Base-by-base conservation (phyloP, 257 asterid species). In the Solanum tarapatanum region DNA sequence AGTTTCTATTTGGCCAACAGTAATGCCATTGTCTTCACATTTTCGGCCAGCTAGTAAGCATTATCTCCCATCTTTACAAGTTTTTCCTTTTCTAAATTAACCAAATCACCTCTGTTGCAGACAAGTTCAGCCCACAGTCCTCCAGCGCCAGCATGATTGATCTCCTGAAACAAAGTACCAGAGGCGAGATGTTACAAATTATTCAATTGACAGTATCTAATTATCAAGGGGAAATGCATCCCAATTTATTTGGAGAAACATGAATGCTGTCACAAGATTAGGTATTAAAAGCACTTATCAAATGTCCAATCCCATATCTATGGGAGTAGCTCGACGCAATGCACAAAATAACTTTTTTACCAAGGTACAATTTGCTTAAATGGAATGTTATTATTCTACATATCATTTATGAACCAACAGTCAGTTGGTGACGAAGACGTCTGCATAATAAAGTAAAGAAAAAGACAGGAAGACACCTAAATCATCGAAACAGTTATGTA, bases 71-170 rank as follows among this genome's bases (percentile, higher is more conserved):
- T 48, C 36, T 79, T 79, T 43, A 11, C 39, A 26, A 17, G 16
- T 10, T 26, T 80, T 45, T 43, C 39, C 41, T 80, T 79, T 26
- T 79, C 39, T 43, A 79, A 43, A 43, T 26, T 32, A 79, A 43
- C 66, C 88, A 82, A 88, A 30, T 66, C 83, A 97, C 99, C 99
- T 93, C 98, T 91, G 92, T 97, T 97, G 92, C 92, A 93, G 72
- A 97, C 98, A 83, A 97, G 96, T 91, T 97, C 99, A 3, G 99
- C 95, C 99, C 99, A 97, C 89, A 97, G 88, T 84, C 99, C 99
- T 87, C 99, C 99, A 82, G 99, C 95, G 33, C 99, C 99, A 88
- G 99, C 99, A 93, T 97, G 99, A 91, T 97, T 97, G 60, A 97
- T 97, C 91, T 97, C 99, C 98, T 97, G 93, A 86, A 86, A 72